Evolutionary conservation across 768 basidiomycete species (phyloP), one percentile per base, ranked within the genome.

Genomic region (Podaxis sp.): DNA sequence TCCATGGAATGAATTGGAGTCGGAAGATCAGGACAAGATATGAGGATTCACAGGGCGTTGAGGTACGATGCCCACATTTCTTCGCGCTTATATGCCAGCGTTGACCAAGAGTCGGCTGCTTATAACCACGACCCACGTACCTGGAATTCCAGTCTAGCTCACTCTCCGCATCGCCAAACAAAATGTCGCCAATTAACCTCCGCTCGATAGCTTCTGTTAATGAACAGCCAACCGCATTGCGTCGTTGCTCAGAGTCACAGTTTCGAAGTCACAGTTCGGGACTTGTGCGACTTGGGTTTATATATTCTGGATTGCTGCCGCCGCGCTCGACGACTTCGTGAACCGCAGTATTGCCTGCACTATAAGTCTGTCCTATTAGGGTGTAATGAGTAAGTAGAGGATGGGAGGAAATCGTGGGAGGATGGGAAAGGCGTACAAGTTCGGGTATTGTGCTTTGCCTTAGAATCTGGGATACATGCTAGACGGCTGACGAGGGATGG

Each of bases 301-400:
- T 69, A 57, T 64, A 80, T 2, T 78, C 79, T 2, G 78, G 76
- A 61, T 76, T 76, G 51, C 67, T 73, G 1, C 80, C 79, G 3
- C 77, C 77, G 64, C 80, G 79, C 61, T 80, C 79, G 46, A 82
- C 73, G 11, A 80, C 68, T 54, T 79, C 77, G 53, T 74, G 73
- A 4, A 27, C 79, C 79, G 33, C 72, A 75, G 55, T 80, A 80
- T 80, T 79, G 9, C 74, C 79, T 17, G 72, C 72, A 0, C 78
- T 79, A 46, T 80, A 80, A 0, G 77, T 74, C 33, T 68, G 55
- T 75, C 76, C 80, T 57, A 24, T 13, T 17, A 15, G 55, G 29
- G 5, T 1, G 43, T 24, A 22, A 25, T 41, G 24, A 41, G 38
- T 17, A 8, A 8, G 19, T 9, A 13, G 47, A 13, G 49, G 6